Evolutionary conservation across 768 basidiomycete genomes (phyloP), one percentile per base, ranked within the genome.

Genomic region (Boletus sp.): DNA sequence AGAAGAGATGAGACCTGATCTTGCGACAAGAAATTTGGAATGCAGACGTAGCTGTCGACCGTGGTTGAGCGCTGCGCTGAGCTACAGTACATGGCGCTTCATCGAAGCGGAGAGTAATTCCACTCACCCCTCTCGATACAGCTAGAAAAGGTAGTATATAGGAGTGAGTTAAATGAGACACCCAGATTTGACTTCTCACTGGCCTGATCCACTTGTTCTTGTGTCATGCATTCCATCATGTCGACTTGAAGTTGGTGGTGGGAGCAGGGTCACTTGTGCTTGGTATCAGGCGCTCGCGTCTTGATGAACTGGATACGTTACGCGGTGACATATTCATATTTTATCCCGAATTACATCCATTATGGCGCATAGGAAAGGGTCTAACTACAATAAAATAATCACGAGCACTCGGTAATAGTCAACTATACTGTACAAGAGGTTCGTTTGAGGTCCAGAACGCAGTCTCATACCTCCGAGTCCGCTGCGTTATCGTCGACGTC

Each of bases 21-120:
- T n/a, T 64, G 53, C 7, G 73, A 68, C 49, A 95, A 75, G 71
- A 98, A 98, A 13, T 72, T 72, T 0, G 87, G 87, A 39, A 99
- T 64, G 50, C 91, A 71, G 39, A 97, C 79, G 62, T 95, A 96
- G 41, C 93, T 93, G 50, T 45, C 32, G 41, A 49, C 11, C 7
- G 37, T 40, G 29, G 29, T 39, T n/a, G 15, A 38, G 23, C 9
- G 25, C 25, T n/a, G n/a, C n/a, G n/a, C n/a, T n/a, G 25, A 25
- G 5, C 25, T 25, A 25, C 25, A 25, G n/a, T 32, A 14, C 11
- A 13, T 15, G 17, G 48, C 7, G 40, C 7, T 25, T 42, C 37
- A 41, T 8, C 17, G 41, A 29, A 49, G 25, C 57, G 41, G 23
- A 13, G 30, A 53, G 37, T 34, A 39, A 42, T 35, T 17, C 21